Base-by-base conservation (phyloP, 2,329 filamentous ascomycete species). In the Cadophora sp. region DNA sequence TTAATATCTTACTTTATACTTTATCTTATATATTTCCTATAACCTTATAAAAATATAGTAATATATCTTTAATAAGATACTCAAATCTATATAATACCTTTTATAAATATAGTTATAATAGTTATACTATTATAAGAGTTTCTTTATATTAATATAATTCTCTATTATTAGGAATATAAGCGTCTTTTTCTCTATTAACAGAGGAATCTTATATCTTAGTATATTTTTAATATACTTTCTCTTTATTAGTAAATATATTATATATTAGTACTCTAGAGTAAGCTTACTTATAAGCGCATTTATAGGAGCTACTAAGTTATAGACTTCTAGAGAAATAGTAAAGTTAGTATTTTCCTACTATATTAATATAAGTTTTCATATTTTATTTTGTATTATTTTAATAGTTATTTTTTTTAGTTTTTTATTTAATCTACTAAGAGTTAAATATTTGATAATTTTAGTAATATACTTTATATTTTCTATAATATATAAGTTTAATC, bases 381-480 rank as follows among this genome's bases (percentile, higher is more conserved):
- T 67, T 16, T 67, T 67, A 16, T 59, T 67, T 12, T 22, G 27
- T 67, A 67, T 16, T n/a, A 19, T 67, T 53, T 63, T 63, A 19
- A 63, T 34, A 62, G 14, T 64, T 67, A 16, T 37, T 53, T 14
- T 68, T 62, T 34, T 14, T 7, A 22, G 34, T 19, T 51, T 34
- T 67, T 67, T 63, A 59, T 71, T 37, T 29, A 72, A 55, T 65
- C 59, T 72, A 29, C 63, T 34, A 46, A 58, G 62, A 60, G 65
- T 72, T 72, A 29, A 69, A 65, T 37, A 40, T 65, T 14, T 43
- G n/a, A 71, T n/a, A 65, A 56, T 67, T 64, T 72, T 50, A 72
- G 65, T 65, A n/a, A 72, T 63, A 68, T 72, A 29, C 62, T 72
- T 72, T 19, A 69, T 71, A 22, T 68, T 53, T 69, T 71, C 40